A percentile compares a stretch with the other conserved stretches of the same genome.
phyloP scores from a whole-genome alignment of 2,329 filamentous ascomycete genomes.

The Colletotrichum sp. region DNA sequence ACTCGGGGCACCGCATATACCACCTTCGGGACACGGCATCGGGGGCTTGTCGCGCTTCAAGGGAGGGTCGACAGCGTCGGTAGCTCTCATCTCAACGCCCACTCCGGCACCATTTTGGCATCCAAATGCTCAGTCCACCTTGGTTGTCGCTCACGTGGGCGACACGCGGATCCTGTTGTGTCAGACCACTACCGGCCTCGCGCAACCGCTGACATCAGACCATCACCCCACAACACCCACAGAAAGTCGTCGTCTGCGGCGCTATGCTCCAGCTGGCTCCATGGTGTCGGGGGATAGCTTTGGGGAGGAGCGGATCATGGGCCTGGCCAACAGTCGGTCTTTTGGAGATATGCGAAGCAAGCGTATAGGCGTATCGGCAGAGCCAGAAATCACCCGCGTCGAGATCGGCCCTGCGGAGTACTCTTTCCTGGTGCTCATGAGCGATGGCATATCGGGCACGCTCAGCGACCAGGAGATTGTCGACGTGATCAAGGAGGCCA shows the following conservation, averaged over 20 bases:
- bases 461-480: slow-evolving; percentile 94
- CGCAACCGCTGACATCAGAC: slow-evolving; percentile 84
- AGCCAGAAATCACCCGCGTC: slow-evolving; percentile 83
- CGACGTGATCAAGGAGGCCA: slow-evolving; percentile 92
- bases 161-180: slow-evolving; percentile 92
- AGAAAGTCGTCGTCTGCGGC: slow-evolving; percentile 82
- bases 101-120: slow-evolving; percentile 96
- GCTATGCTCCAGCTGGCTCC: slow-evolving; percentile 76
- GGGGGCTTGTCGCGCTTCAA: slow-evolving; percentile 83
- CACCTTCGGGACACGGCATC: slow-evolving; percentile 66
- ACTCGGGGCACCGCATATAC: slow-evolving; percentile 64
- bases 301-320: slow-evolving; percentile 93
- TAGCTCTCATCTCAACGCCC: slow-evolving; percentile 90
- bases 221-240: slow-evolving; percentile 90
- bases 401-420: slow-evolving; percentile 86
- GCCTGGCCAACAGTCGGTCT: slow-evolving; percentile 89
- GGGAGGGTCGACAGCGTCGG: slow-evolving; percentile 89
- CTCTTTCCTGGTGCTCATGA: slow-evolving; percentile 86
- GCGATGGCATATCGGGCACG: slow-evolving; percentile 86
- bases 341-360: slow-evolving; percentile 95
- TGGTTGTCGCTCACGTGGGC: slow-evolving; percentile 89
- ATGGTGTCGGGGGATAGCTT: slow-evolving; percentile 92
- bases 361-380: slow-evolving; percentile 90
- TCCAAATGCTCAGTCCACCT: slow-evolving; percentile 80
- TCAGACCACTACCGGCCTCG: slow-evolving; percentile 80